Percentiles rank a stretch among this genome's conserved stretches.
These are phyloP conservation scores for Parsonsia alboflavescens DNA, from an alignment of 257 asterid genomes.

Conservation along the genomic window DNA sequence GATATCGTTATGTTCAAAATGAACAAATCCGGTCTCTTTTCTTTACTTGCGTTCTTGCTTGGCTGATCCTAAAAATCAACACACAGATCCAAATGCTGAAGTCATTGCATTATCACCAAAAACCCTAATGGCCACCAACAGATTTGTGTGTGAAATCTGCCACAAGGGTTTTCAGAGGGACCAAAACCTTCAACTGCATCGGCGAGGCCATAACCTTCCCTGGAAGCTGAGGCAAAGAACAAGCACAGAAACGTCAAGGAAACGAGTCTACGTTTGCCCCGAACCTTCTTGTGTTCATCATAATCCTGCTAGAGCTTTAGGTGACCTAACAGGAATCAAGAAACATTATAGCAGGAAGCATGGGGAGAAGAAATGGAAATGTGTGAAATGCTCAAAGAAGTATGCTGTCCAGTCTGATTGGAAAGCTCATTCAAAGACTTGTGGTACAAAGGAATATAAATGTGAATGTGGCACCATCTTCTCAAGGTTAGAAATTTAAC, in stretches of 20 bases:
- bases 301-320: slow-evolving; percentile 54
- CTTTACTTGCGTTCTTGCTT: background rate
- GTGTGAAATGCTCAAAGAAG: slow-evolving; percentile 70
- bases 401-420: slow-evolving; percentile 81
- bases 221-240: slow-evolving; percentile 67
- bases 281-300: slow-evolving; percentile 67
- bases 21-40: background rate
- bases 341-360: slow-evolving; percentile 72
- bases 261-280: slow-evolving; percentile 69
- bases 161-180: slow-evolving; percentile 81
- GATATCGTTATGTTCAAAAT: too few species aligned
- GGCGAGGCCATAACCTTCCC: slow-evolving; percentile 76
- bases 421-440: slow-evolving; percentile 80
- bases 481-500: slow-evolving; percentile 41
- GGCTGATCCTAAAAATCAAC: background rate
- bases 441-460: slow-evolving; percentile 68
- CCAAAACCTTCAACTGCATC: slow-evolving; percentile 68
- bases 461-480: slow-evolving; percentile 82
- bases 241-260: slow-evolving; percentile 33
- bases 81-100: slow-evolving; percentile 66
- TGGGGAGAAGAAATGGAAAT: slow-evolving; percentile 83
- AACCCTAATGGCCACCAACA: slow-evolving; percentile 71
- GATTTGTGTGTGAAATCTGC: slow-evolving; percentile 71
- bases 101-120: slow-evolving; percentile 70
- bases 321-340: slow-evolving; percentile 78